Evolutionary conservation across 2,329 filamentous ascomycete genomes (phyloP).

Genomic region (Mariannaea sp.): DNA sequence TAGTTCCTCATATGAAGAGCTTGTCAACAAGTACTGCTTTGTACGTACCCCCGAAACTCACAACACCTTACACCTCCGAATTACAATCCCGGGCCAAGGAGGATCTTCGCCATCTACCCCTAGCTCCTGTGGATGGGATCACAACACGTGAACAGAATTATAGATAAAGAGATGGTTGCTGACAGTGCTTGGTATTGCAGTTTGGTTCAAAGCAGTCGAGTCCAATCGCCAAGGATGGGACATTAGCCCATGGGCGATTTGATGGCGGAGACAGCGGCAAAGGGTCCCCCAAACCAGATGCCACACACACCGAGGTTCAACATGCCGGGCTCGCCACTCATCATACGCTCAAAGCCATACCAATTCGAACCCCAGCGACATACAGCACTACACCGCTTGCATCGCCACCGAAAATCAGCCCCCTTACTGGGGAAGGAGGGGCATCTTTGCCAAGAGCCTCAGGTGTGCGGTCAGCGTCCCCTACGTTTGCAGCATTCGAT

Average conservation of each 20-base stretch:
- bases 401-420: constrained; percentile 37
- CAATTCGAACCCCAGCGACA: constrained; percentile 25
- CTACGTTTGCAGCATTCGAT: constrained; percentile 53
- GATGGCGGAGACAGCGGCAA: constrained; percentile 30
- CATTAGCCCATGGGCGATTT: constrained; percentile 48
- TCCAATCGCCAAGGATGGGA: constrained; percentile 56
- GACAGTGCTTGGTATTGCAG: constrained; percentile 49
- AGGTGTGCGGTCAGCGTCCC: constrained; percentile 49
- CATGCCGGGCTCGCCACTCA: constrained; percentile 49
- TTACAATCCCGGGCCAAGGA: constrained; percentile 27
- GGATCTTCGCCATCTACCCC: constrained; percentile 19
- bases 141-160: constrained; percentile 25
- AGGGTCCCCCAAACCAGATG: constrained; percentile 17
- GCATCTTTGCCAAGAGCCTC: constrained; percentile 39
- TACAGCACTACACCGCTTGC: constrained; percentile 26
- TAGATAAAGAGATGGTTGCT: constrained; percentile 43
- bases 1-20: constrained; percentile 91
- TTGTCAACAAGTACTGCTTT: constrained; percentile 99
- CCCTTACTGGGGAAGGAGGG: constrained; percentile 26
- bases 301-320: constrained; percentile 25
- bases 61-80: constrained; percentile 35
- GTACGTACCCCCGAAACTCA: constrained; percentile 71
- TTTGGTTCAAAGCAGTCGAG: constrained; percentile 66
- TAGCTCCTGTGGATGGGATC: constrained; percentile 28
- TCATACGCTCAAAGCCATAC: constrained; percentile 44